Evolutionary conservation across 1,139 yeast genomes (phyloP), one percentile per base, ranked within the genome.

Genomic region (Protomyces macrosporus): DNA sequence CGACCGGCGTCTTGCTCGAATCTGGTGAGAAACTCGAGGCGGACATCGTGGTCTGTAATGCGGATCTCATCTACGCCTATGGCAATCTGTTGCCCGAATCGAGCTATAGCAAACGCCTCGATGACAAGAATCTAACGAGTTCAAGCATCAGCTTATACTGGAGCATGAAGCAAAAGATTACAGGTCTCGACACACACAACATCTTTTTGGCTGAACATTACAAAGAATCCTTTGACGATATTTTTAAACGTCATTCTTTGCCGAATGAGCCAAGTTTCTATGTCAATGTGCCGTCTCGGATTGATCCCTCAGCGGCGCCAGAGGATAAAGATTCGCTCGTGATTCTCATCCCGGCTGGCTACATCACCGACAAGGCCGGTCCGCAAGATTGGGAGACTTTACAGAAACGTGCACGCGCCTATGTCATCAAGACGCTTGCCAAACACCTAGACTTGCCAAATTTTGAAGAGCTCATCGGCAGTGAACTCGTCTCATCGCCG

Each of bases 161-260:
- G 64, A 51, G 64, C 32, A 55, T 61, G 60, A 55, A 61, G 55
- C 55, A 55, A 54, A 45, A 30, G 10, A 50, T 61, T n/a, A 54
- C 60, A 10, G 64, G 53, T 3, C 51, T 61, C 23, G 64, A 61
- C 12, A 53, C 60, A 33, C 64, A 61, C 53, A 61, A 61, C 56
- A 61, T 61, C 56, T 61, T 61, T 52, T 52, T 61, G 34, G 64
- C 64, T n/a, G 64, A 61, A 39, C 51, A 55, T 34, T 61, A 61
- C 55, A 50, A 55, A 45, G 64, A 61, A 37, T 61, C 64, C 14
- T 61, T 61, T 50, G 64, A 61, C 33, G 60, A 55, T 42, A 61
- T 61, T 12, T 61, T 61, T 52, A 61, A 55, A 16, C 48, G 50
- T 12, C 45, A 55, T 5, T 37, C 60, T 1, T 35, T 61, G 42